Conservation (phyloP, 805 yeast genomes). For the Candida silvicultrix region DNA sequence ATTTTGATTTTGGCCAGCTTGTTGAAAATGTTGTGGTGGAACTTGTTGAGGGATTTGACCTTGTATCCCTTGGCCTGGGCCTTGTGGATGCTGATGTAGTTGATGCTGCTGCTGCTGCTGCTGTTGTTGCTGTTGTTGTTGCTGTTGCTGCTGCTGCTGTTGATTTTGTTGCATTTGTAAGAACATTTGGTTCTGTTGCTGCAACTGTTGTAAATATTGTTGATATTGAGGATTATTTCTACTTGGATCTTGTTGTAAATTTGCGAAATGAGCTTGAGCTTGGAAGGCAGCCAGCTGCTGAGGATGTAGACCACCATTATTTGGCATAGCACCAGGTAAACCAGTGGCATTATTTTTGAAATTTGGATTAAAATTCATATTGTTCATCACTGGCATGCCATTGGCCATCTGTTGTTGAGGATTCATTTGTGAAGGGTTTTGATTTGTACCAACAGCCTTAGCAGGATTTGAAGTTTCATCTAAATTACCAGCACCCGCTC, state of each 20-base stretch:
- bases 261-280: constrained; percentile 10
- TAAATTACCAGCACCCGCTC: background rate
- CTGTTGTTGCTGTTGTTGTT: constrained; percentile 5
- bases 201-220: constrained; percentile 1
- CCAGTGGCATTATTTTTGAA: background rate
- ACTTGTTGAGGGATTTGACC: constrained; percentile 1
- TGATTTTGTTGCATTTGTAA: constrained; percentile 2
- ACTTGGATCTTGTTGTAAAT: constrained; percentile 6
- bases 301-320: constrained; percentile 5
- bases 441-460: background rate
- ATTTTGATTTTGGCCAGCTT: background rate
- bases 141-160: constrained; percentile 1
- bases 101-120: constrained; percentile 3
- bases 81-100: constrained; percentile 4
- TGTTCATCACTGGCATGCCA: background rate
- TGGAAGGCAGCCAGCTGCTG: constrained; percentile 13
- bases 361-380: background rate
- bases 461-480: background rate
- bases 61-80: background rate
- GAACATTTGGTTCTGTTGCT: background rate
- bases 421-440: background rate
- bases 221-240: constrained; percentile 4
- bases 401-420: background rate
- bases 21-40: constrained; percentile 5
- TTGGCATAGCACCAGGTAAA: constrained; percentile 1